A percentile compares a stretch with the other conserved stretches of the same genome.
These are phyloP conservation scores for Chlamydomonas schloesseri DNA, from an alignment of 139 green algal genomes.

Conservation along the genomic window DNA sequence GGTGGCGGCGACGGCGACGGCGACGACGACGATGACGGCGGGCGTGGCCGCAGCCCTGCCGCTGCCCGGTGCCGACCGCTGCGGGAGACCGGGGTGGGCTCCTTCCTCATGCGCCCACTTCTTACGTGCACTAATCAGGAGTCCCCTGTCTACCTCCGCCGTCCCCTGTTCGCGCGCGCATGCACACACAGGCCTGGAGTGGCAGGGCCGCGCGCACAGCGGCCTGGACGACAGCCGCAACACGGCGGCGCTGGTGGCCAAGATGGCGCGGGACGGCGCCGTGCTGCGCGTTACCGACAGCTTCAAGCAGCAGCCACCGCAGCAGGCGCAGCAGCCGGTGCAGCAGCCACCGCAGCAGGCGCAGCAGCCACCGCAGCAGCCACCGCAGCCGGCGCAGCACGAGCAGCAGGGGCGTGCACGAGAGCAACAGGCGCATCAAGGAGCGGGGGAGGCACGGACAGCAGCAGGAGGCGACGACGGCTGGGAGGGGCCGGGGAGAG, in stretches of 20 bases:
- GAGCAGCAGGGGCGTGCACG: background rate
- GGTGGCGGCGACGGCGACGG: no score
- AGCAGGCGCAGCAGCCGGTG: background rate
- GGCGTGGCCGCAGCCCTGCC: no score
- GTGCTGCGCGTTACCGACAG: slow-evolving; percentile 56
- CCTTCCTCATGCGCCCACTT: no score
- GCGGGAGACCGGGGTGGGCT: no score
- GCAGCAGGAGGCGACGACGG: background rate
- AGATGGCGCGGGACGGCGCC: slow-evolving; percentile 59
- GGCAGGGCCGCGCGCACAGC: slow-evolving; percentile 66
- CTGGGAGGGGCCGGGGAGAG: background rate
- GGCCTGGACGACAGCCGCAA: slow-evolving; percentile 74
- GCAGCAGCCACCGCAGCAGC: background rate
- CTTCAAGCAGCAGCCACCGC: slow-evolving; percentile 13
- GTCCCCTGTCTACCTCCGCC: no score
- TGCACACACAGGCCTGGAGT: slow-evolving; percentile 55
- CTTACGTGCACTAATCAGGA: no score
- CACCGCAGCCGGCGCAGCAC: background rate
- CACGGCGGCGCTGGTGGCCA: slow-evolving; percentile 58
- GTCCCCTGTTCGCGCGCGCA: no score
- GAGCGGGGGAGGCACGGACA: background rate
- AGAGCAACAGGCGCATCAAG: background rate
- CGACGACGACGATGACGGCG: no score
- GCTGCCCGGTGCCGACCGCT: no score
- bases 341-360: background rate